Conservation (phyloP, 306 rosid genomes). For the Vicia sativa region DNA sequence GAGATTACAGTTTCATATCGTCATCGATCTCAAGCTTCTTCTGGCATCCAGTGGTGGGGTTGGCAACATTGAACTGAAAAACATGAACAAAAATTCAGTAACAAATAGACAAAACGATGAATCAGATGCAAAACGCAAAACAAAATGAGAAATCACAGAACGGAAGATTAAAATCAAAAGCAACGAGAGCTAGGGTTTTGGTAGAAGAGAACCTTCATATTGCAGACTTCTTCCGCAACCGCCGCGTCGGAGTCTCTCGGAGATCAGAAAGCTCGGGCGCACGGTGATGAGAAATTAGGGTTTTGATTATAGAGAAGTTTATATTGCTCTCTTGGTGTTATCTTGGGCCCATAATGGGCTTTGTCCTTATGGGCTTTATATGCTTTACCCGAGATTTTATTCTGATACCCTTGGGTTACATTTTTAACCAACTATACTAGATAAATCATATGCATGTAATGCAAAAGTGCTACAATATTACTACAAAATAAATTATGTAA, state of each 20-base stretch:
- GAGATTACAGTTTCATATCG: conserved; percentile 43
- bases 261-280: neutral
- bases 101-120: neutral
- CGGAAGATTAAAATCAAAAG: no score
- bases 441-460: no score
- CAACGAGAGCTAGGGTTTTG: neutral
- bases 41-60: conserved; percentile 56
- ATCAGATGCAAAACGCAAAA: neutral
- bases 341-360: neutral
- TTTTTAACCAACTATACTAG: no score
- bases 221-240: conserved; percentile 22
- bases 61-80: conserved; percentile 46
- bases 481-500: no score
- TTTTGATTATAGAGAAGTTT: neutral
- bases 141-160: neutral
- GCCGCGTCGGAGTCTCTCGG: conserved; percentile 28
- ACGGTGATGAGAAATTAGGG: conserved; percentile 22
- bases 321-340: neutral
- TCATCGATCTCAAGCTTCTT: conserved; percentile 54
- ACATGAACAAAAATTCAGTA: neutral
- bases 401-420: no score
- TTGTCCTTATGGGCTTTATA: neutral
- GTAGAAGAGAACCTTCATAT: conserved; percentile 34
- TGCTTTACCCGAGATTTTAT: neutral
- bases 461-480: no score